These are phyloP conservation scores for Xylariaceae sp. DNA, from an alignment of 2,329 filamentous ascomycete species.

Conservation along the genomic window DNA sequence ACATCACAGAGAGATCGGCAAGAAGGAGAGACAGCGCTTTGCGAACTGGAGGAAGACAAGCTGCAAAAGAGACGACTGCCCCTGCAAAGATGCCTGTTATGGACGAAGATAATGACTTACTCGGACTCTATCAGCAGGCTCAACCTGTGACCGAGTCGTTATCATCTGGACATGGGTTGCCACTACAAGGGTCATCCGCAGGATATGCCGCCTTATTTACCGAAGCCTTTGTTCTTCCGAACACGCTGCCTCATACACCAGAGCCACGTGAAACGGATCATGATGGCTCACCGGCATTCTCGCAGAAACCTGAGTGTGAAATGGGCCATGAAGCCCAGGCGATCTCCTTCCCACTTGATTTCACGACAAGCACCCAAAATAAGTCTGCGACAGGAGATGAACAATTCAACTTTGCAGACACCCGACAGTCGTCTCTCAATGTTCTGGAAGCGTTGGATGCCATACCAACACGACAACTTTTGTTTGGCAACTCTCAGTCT, in stretches of 20 bases:
- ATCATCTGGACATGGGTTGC: background rate
- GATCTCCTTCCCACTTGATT: conserved; percentile 35
- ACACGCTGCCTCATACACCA: background rate
- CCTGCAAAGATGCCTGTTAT: conserved; percentile 47
- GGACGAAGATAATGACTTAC: conserved; percentile 29
- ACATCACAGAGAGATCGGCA: conserved; percentile 36
- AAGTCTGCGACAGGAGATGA: conserved; percentile 39
- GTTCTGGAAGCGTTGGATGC: conserved; percentile 33
- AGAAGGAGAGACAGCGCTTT: conserved; percentile 37
- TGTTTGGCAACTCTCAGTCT: conserved; percentile 22
- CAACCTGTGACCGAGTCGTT: conserved; percentile 1
- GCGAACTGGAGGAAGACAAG: conserved; percentile 41
- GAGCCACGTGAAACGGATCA: background rate
- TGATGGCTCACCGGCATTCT: conserved; percentile 1
- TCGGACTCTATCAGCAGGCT: conserved; percentile 17
- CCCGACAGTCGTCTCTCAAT: conserved; percentile 18
- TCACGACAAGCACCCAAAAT: conserved; percentile 40
- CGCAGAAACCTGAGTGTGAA: background rate
- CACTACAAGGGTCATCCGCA: background rate
- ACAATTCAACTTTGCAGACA: conserved; percentile 5
- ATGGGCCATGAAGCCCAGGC: conserved; percentile 1
- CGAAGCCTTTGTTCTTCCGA: background rate
- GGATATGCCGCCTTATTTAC: background rate
- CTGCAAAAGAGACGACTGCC: conserved; percentile 49
- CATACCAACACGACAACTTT: conserved; percentile 32